Conservation (phyloP, 139 green algal species). For the Volvox africanus region DNA sequence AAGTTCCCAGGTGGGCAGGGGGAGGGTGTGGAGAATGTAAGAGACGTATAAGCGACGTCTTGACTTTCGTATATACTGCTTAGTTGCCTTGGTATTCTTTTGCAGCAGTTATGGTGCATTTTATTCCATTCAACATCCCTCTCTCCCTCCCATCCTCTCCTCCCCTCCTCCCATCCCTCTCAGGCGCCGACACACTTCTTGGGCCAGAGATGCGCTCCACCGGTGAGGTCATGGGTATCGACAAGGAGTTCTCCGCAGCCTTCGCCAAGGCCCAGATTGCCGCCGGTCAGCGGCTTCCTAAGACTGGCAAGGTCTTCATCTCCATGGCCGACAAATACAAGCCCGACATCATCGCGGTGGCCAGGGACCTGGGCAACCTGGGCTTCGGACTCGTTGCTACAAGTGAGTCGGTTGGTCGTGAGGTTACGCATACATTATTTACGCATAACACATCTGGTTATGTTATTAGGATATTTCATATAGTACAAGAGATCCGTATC, state of each 20-base stretch:
- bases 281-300: conserved; percentile 88
- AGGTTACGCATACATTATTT: too few relatives aligned
- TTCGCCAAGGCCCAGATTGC: conserved; percentile 98
- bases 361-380: conserved; percentile 85
- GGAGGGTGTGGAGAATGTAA: neutral
- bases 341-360: conserved; percentile 82
- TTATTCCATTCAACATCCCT: neutral
- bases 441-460: too few relatives aligned
- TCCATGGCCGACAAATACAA: conserved; percentile 95
- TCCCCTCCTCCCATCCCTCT: neutral
- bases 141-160: neutral
- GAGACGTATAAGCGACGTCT: too few relatives aligned
- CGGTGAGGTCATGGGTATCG: conserved; percentile 73
- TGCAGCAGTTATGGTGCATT: too few relatives aligned
- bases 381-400: conserved; percentile 94
- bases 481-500: too few relatives aligned
- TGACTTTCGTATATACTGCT: too few relatives aligned
- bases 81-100: too few relatives aligned
- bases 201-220: conserved; percentile 99
- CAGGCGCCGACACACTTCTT: conserved; percentile 94
- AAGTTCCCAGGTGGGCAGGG: conserved; percentile 92
- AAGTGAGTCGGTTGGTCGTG: too few relatives aligned
- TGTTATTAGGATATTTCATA: too few relatives aligned
- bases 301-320: conserved; percentile 88
- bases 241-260: conserved; percentile 84